Conservation (phyloP, 2,329 filamentous ascomycete species). For the Aspergillus ibericus region DNA sequence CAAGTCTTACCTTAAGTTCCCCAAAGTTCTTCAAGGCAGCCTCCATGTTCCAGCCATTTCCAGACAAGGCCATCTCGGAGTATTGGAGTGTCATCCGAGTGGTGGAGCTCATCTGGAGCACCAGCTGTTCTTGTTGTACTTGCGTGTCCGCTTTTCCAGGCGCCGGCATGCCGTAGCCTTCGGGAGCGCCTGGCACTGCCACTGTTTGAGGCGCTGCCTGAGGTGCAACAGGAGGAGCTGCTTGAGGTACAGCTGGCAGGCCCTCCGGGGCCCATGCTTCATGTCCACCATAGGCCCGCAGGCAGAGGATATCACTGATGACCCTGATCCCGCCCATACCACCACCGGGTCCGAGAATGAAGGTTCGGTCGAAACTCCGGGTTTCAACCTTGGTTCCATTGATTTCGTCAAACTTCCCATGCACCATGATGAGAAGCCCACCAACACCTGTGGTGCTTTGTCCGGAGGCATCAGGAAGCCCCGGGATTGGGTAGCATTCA, state of each 20-base stretch:
- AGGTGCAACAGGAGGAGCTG: constrained; percentile 31
- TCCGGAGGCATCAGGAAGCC: constrained; percentile 68
- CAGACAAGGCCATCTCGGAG: constrained; percentile 75
- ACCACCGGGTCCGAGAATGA: constrained; percentile 73
- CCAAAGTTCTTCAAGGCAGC: constrained; percentile 74
- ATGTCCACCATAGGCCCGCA: constrained; percentile 65
- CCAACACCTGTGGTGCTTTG: constrained; percentile 67
- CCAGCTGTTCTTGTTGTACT: constrained; percentile 67
- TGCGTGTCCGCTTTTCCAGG: constrained; percentile 50
- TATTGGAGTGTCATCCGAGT: constrained; percentile 80
- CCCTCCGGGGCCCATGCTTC: constrained; percentile 52
- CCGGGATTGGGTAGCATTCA: constrained; percentile 73
- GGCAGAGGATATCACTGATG: constrained; percentile 73
- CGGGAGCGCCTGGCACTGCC: constrained; percentile 32
- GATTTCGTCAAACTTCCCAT: constrained; percentile 80
- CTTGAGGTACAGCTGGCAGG: constrained; percentile 31
- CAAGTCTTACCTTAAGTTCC: constrained; percentile 64
- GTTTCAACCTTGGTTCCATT: constrained; percentile 59
- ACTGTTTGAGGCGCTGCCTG: constrained; percentile 15
- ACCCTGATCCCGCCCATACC: constrained; percentile 69
- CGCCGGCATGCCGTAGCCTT: constrained; percentile 42
- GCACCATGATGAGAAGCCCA: constrained; percentile 74
- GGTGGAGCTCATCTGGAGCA: constrained; percentile 68
- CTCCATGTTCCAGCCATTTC: constrained; percentile 78
- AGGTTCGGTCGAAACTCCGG: constrained; percentile 79